Conservation (phyloP, 1,284 basidiomycete genomes). For the Rhizoctonia solani region DNA sequence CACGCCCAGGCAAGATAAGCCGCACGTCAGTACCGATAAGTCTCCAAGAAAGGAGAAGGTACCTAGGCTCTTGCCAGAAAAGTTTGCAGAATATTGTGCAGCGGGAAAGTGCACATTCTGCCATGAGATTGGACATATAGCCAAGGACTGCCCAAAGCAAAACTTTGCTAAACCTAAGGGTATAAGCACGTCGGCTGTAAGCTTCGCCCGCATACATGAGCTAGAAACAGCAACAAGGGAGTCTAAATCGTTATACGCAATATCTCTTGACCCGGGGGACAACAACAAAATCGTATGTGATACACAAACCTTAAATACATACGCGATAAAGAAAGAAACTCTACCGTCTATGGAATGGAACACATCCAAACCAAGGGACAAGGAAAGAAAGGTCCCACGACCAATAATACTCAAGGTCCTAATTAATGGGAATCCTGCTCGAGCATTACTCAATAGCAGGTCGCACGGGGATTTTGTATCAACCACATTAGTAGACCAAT, state of each 20-base stretch:
- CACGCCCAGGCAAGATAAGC: background rate
- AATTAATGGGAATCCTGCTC: slow-evolving; percentile 45
- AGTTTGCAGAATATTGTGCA: slow-evolving; percentile 26
- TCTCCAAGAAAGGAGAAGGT: background rate
- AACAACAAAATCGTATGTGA: no score
- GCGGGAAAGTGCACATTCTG: slow-evolving; percentile 34
- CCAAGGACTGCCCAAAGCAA: slow-evolving; percentile 27
- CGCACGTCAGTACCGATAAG: no score
- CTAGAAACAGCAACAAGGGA: background rate
- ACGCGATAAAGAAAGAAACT: background rate
- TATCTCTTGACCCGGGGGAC: background rate
- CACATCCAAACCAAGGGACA: background rate
- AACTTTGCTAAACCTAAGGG: slow-evolving; percentile 2
- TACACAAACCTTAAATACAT: background rate
- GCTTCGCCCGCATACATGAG: background rate
- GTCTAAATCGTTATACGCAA: background rate
- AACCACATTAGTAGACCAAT: slow-evolving; percentile 47
- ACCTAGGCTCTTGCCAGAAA: background rate
- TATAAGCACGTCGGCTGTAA: background rate
- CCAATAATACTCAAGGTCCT: slow-evolving; percentile 44
- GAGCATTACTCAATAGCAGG: slow-evolving; percentile 47
- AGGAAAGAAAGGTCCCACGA: slow-evolving; percentile 42
- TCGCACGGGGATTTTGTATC: slow-evolving; percentile 52
- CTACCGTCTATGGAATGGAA: background rate
- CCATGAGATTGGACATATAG: slow-evolving; percentile 7